Percentiles rank a stretch among this genome's conserved stretches.
Conservation (phyloP, 2,329 filamentous ascomycete species). For the Colletotrichum lindemuthianum region DNA sequence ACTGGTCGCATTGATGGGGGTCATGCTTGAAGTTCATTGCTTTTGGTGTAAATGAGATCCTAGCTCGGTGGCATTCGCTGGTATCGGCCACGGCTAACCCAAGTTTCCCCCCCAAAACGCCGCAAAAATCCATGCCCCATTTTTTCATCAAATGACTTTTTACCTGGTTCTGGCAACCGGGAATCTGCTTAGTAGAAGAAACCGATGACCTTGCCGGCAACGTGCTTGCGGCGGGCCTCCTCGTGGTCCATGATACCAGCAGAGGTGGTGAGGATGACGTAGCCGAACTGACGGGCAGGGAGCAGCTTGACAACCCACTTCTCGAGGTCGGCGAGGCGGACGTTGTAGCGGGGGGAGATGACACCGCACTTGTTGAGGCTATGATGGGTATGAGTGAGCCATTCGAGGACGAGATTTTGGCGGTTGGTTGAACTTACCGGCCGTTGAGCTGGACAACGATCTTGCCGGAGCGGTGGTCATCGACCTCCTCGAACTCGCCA, state of each 20-base stretch:
- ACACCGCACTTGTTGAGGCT: conserved; percentile 97
- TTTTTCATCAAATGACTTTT: conserved; percentile 39
- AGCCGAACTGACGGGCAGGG: conserved; percentile 99
- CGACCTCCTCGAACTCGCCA: conserved; percentile 99
- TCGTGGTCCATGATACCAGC: conserved; percentile 98
- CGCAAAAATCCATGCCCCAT: conserved; percentile 47
- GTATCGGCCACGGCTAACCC: conserved; percentile 49
- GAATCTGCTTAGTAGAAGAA: conserved; percentile 88
- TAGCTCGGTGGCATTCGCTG: conserved; percentile 44
- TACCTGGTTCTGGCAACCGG: conserved; percentile 20
- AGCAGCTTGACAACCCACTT: conserved; percentile 99
- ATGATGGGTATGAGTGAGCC: neutral
- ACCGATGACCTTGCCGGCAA: conserved; percentile 98
- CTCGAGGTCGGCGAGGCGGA: conserved; percentile 96
- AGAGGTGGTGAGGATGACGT: conserved; percentile 90
- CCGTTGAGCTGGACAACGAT: conserved; percentile 99
- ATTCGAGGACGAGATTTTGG: too few relatives aligned
- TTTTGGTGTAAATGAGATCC: conserved; percentile 46
- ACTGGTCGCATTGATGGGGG: conserved; percentile 32
- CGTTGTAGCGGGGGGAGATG: conserved; percentile 99
- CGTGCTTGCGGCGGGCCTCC: conserved; percentile 88
- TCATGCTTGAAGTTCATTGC: conserved; percentile 43
- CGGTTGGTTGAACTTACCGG: conserved; percentile 58
- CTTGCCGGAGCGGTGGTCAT: conserved; percentile 99
- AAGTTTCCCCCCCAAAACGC: conserved; percentile 48